Base-by-base conservation (phyloP, 305 asterid genomes). In the Rubia balearica region DNA sequence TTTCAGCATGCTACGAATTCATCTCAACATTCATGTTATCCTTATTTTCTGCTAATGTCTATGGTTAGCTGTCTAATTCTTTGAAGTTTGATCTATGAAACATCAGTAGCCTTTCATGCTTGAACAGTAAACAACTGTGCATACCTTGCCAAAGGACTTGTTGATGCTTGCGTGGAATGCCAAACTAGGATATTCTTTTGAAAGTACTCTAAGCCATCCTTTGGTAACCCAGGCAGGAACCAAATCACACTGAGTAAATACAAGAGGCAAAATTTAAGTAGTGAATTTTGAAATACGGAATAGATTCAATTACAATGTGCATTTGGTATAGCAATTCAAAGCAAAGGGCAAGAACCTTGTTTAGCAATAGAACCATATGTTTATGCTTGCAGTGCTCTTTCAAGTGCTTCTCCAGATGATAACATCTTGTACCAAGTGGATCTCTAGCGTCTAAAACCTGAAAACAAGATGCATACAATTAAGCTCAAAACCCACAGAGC, bases 111-210 rank as follows among this genome's bases (percentile, higher is more conserved):
- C 24, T 19, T 8, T 41, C 14, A 49, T 27, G 60, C 14, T 13
- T 8, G 8, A 36, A 59, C 60, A 9, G 6, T 75, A 22, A 48
- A 17, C 8, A 14, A 51, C 17, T 17, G 21, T 16, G 22, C 22
- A 41, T 85, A 94, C 99, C 96, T 94, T 94, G 77, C 96, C 99
- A 77, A 94, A 91, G 76, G 97, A 94, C 84, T 94, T 94, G 81
- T 83, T 94, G 73, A 94, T 76, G 77, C 96, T 93, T 62, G 97
- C 98, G 78, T 93, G 96, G 78, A 93, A 93, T 67, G 98, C 98
- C 75, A 93, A 86, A 66, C 96, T 73, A 46, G 99, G 99, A 75
- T 84, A 94, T 80, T 94, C 97, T 83, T 86, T 89, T 67, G 97
- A 89, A 36, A 94, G 81, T 73, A 81, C 65, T 75, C 96, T 84